Conservation (phyloP, 108 stramenopile genomes). For the Nannochloropsis granulata region DNA sequence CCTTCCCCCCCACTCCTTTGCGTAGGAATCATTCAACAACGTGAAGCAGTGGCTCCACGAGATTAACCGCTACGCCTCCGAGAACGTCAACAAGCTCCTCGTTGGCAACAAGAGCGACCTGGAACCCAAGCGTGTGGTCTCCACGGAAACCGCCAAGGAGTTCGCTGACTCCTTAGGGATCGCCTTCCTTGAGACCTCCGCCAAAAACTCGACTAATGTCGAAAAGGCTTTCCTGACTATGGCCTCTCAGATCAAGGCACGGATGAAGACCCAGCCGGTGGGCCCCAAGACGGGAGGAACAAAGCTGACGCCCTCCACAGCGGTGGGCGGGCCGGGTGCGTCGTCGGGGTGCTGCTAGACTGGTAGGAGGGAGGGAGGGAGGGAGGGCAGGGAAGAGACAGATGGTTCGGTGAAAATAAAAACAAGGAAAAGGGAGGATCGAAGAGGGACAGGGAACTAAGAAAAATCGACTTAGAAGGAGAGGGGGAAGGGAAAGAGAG, state of each 20-base stretch:
- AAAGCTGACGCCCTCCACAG: constrained; percentile 26
- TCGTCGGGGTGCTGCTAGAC: constrained; percentile 17
- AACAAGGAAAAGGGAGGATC: too few relatives aligned
- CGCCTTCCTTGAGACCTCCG: constrained; percentile 96
- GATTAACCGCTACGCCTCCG: constrained; percentile 92
- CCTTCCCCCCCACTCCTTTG: not conserved
- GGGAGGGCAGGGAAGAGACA: not conserved
- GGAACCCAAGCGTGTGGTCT: constrained; percentile 46
- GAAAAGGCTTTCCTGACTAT: constrained; percentile 98
- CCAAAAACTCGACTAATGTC: constrained; percentile 94
- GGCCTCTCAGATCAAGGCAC: constrained; percentile 80
- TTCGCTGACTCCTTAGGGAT: constrained; percentile 94
- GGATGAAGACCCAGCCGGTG: constrained; percentile 29
- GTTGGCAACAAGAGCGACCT: constrained; percentile 99
- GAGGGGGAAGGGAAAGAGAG: too few relatives aligned
- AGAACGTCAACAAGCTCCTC: constrained; percentile 97
- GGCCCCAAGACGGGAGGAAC: constrained; percentile 17
- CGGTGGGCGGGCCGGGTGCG: constrained; percentile 9
- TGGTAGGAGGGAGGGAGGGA: not conserved
- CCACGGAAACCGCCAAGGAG: constrained; percentile 34
- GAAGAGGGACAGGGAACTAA: too few relatives aligned
- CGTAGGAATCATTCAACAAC: constrained; percentile 91
- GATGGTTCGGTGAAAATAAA: too few relatives aligned
- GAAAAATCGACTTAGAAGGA: too few relatives aligned
- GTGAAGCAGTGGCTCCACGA: constrained; percentile 98